Evolutionary conservation across 345 rosid species (phyloP).

Genomic region (Euphorbia lathyris): DNA sequence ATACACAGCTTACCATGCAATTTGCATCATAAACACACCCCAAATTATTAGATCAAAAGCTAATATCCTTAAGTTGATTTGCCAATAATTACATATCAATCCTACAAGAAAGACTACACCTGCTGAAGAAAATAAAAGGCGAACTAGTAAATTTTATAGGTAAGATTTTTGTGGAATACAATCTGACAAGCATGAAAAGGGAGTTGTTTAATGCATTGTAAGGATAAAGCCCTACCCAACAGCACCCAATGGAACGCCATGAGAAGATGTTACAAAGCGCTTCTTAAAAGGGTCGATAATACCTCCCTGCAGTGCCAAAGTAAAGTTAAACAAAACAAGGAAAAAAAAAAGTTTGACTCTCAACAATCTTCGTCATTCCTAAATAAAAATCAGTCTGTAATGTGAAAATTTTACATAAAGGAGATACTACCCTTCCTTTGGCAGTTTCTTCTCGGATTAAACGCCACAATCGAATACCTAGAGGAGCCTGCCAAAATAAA

Average conservation of each 20-base stretch:
- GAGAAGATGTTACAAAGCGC: constrained; percentile 53
- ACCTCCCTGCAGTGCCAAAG: constrained; percentile 36
- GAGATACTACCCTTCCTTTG: constrained; percentile 55
- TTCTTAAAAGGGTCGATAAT: constrained; percentile 63
- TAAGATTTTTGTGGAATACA: neutral
- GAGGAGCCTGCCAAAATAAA: constrained; percentile 65
- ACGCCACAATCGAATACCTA: constrained; percentile 69
- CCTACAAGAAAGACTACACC: neutral
- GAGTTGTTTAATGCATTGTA: constrained; percentile 2
- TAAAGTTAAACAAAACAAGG: neutral
- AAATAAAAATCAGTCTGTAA: constrained; percentile 6
- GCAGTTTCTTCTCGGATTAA: constrained; percentile 50
- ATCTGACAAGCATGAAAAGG: neutral
- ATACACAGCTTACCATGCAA: neutral
- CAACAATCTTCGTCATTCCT: neutral
- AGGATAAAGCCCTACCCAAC: constrained; percentile 55
- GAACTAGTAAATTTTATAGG: neutral
- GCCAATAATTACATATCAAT: neutral
- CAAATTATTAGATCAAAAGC: neutral
- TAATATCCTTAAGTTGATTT: neutral
- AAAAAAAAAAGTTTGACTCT: neutral
- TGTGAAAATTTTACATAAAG: neutral
- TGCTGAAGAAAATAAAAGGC: neutral
- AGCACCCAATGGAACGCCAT: constrained; percentile 85
- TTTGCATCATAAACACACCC: neutral